A percentile compares a stretch with the other conserved stretches of the same genome.
These are phyloP conservation scores for Fusarium sp. DNA, from an alignment of 2,329 filamentous ascomycete species.

Conservation along the genomic window DNA sequence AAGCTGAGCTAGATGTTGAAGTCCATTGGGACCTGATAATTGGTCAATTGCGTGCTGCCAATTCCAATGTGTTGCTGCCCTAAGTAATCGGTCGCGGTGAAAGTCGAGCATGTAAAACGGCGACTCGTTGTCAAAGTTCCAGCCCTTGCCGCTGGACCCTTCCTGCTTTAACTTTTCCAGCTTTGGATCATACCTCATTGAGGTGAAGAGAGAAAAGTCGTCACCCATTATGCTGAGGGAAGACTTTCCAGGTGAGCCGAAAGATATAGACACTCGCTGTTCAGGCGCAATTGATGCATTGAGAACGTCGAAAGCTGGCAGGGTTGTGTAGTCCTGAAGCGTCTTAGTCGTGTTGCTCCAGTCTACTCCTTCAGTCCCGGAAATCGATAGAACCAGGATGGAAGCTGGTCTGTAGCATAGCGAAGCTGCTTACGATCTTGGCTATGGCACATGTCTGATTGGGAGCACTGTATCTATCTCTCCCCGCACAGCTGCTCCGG, in stretches of 20 bases:
- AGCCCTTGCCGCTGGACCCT: conserved; percentile 61
- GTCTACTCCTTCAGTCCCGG: too few relatives aligned
- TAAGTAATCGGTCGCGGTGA: conserved; percentile 85
- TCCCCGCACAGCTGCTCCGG: too few relatives aligned
- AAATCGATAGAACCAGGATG: too few relatives aligned
- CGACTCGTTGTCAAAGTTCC: conserved; percentile 68
- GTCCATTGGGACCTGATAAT: conserved; percentile 63
- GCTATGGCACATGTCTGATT: too few relatives aligned
- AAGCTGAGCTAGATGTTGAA: conserved; percentile 57
- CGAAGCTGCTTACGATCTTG: too few relatives aligned
- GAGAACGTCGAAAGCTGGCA: neutral
- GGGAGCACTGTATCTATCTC: too few relatives aligned
- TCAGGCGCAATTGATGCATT: neutral
- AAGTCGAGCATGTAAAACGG: conserved; percentile 85
- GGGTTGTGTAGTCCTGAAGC: neutral
- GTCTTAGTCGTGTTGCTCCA: conserved; percentile 16
- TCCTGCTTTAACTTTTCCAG: conserved; percentile 64
- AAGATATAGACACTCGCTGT: neutral
- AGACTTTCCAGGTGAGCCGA: neutral
- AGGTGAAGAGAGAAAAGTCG: conserved; percentile 77
- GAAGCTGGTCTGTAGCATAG: too few relatives aligned
- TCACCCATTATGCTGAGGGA: conserved; percentile 51
- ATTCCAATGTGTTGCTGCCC: conserved; percentile 70
- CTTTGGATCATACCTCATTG: conserved; percentile 78
- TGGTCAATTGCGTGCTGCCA: conserved; percentile 65